Percentiles rank a stretch among this genome's conserved stretches.
Conservation (phyloP, 2,329 filamentous ascomycete genomes). For the Penicillium italicum region DNA sequence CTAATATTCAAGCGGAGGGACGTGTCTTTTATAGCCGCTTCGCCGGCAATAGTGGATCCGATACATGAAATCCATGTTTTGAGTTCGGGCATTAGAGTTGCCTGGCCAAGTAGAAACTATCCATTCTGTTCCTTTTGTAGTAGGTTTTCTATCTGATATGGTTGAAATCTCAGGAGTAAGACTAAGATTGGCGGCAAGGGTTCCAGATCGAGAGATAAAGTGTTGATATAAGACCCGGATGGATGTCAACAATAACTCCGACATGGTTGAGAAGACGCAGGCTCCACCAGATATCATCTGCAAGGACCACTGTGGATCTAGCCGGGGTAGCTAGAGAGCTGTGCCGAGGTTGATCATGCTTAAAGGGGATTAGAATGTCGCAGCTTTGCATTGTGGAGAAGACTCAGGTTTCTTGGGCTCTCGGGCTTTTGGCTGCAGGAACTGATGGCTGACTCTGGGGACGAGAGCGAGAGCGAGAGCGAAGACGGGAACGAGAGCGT, state of each 20-base stretch:
- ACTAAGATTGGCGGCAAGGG: background rate
- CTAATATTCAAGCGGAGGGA: background rate
- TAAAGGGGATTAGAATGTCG: background rate
- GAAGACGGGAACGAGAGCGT: background rate
- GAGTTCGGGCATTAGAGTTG: too few species aligned
- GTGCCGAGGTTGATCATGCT: too few species aligned
- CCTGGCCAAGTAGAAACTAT: background rate
- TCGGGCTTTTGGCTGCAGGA: background rate
- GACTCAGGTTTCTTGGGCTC: background rate
- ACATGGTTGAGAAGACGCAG: background rate
- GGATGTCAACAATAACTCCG: background rate
- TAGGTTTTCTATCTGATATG: background rate
- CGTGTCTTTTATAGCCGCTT: background rate
- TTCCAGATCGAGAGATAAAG: background rate
- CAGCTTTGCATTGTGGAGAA: background rate
- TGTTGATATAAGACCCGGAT: background rate
- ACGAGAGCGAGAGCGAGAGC: background rate
- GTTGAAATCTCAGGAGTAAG: background rate
- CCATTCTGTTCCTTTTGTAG: background rate
- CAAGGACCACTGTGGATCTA: conserved; percentile 1
- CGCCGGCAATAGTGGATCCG: background rate
- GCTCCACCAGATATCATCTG: background rate
- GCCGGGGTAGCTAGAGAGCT: background rate
- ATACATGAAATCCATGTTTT: background rate
- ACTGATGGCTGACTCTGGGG: background rate